These are phyloP conservation scores for Saposhnikovia divaricata DNA, from an alignment of 129 eudicot genomes.

Conservation along the genomic window DNA sequence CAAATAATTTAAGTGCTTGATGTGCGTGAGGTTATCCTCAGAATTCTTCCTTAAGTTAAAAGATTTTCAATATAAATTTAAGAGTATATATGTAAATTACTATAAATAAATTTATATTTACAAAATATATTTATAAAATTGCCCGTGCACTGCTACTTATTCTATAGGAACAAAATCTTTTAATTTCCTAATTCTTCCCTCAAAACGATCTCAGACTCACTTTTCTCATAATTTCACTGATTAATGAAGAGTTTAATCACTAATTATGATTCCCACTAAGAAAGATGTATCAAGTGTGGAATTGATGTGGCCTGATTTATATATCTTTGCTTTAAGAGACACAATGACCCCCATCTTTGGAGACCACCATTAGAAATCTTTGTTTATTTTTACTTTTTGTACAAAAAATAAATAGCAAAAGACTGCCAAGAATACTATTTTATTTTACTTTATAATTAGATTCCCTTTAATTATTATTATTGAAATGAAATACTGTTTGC, in stretches of 20 bases:
- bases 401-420: background rate
- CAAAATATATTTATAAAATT: too few species aligned
- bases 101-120: too few species aligned
- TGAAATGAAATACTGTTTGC: background rate
- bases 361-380: conserved; percentile 42
- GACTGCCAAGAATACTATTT: conserved; percentile 17
- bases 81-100: too few species aligned
- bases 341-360: conserved; percentile 38
- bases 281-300: conserved; percentile 21
- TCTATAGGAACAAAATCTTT: too few species aligned
- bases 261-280: conserved; percentile 28
- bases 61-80: too few species aligned
- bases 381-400: background rate
- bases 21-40: too few species aligned
- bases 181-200: too few species aligned
- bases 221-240: too few species aligned
- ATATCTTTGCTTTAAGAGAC: conserved; percentile 48
- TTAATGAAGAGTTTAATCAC: conserved; percentile 32
- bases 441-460: background rate
- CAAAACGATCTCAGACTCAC: too few species aligned
- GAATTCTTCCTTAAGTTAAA: too few species aligned
- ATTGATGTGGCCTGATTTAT: conserved; percentile 32
- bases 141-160: too few species aligned
- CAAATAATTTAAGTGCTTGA: too few species aligned
- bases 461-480: background rate